Conservation (phyloP, 495 filamentous ascomycete genomes). For the Aspergillus saccharolyticus region DNA sequence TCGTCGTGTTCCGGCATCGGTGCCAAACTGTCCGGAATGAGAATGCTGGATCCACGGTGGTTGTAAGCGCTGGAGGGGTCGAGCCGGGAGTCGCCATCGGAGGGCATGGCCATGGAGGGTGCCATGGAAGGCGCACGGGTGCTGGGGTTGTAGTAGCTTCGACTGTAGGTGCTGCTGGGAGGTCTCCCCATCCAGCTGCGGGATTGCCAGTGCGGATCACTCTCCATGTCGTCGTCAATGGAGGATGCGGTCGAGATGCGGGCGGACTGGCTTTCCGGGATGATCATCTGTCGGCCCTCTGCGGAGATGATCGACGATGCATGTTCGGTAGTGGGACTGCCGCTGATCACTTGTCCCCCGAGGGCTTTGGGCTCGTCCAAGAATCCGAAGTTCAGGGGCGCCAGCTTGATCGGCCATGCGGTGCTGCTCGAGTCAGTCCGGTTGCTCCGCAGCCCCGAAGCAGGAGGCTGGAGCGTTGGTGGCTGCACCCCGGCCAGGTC, state of each 20-base stretch:
- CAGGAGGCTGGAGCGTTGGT: constrained; percentile 5
- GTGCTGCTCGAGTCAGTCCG: constrained; percentile 27
- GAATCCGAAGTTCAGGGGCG: constrained; percentile 34
- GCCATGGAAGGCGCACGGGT: constrained; percentile 23
- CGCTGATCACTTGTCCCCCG: constrained; percentile 50
- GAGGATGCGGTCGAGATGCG: constrained; percentile 59
- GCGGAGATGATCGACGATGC: constrained; percentile 28
- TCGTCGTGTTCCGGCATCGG: constrained; percentile 31
- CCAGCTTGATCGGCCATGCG: constrained; percentile 35
- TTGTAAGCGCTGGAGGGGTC: constrained; percentile 21
- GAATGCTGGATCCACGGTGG: constrained; percentile 32
- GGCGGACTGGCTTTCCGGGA: constrained; percentile 56
- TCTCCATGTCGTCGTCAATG: constrained; percentile 51
- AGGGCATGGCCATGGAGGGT: constrained; percentile 18
- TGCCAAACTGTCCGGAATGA: constrained; percentile 37
- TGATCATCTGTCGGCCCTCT: constrained; percentile 30
- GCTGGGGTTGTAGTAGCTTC: constrained; percentile 43
- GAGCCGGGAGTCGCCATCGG: constrained; percentile 7
- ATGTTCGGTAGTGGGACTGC: constrained; percentile 63
- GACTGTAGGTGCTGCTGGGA: constrained; percentile 58
- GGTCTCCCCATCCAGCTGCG: constrained; percentile 46
- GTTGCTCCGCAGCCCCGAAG: background rate
- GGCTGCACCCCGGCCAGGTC: constrained; percentile 30
- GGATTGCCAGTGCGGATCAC: constrained; percentile 34
- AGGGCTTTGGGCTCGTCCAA: constrained; percentile 40